Conservation (phyloP, 805 yeast species). For the Suhomyces prunicola region DNA sequence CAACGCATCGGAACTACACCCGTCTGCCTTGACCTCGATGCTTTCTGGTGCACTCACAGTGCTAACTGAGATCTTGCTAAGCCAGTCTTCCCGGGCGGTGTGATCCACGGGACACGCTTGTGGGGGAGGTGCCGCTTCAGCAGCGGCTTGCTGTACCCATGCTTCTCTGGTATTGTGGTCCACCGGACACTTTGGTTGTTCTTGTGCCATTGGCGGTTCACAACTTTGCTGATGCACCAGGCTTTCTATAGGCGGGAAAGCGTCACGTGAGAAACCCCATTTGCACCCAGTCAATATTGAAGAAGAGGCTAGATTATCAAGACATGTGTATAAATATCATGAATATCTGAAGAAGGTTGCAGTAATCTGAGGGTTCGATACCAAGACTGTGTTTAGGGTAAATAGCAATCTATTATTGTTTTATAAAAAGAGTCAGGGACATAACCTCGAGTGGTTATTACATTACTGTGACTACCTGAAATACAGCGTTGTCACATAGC, state of each 20-base stretch:
- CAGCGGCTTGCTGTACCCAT: conserved; percentile 20
- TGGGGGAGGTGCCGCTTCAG: conserved; percentile 15
- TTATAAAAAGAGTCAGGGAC: too few relatives aligned
- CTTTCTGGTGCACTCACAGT: conserved; percentile 34
- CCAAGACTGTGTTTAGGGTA: too few relatives aligned
- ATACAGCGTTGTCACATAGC: too few relatives aligned
- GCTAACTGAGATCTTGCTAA: conserved; percentile 28
- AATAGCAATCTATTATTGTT: too few relatives aligned
- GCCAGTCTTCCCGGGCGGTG: conserved; percentile 57
- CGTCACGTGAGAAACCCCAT: neutral
- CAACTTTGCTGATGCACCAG: neutral
- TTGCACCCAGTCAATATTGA: too few relatives aligned
- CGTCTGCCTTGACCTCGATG: conserved; percentile 29
- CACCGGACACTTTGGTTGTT: conserved; percentile 49
- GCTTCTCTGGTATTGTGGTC: conserved; percentile 41
- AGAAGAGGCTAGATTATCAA: too few relatives aligned
- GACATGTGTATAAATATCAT: too few relatives aligned
- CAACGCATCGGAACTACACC: conserved; percentile 47
- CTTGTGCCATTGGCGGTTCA: conserved; percentile 4
- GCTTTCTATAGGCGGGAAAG: neutral
- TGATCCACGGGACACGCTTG: conserved; percentile 69
- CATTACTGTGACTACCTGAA: too few relatives aligned
- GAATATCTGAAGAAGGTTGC: too few relatives aligned
- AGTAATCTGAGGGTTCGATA: too few relatives aligned
- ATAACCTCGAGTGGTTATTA: too few relatives aligned